phyloP scores from a whole-genome alignment of 129 eudicot genomes.

The Saposhnikovia divaricata region DNA sequence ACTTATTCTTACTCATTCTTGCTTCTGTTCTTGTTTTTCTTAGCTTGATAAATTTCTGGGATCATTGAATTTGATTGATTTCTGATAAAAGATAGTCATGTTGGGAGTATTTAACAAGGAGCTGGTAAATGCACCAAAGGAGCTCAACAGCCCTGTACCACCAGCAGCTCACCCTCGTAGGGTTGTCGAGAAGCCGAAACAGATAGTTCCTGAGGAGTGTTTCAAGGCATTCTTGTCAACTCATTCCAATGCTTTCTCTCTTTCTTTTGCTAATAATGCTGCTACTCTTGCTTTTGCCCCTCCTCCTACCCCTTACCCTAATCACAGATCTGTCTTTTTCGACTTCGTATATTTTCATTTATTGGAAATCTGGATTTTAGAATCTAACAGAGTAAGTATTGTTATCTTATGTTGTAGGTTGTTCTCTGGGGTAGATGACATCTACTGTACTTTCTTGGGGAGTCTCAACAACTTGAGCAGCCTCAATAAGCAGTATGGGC shows the following conservation, averaged over 20 bases:
- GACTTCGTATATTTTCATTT: not conserved
- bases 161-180: too few relatives aligned
- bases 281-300: conserved; percentile 56
- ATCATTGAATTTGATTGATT: not conserved
- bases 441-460: conserved; percentile 79
- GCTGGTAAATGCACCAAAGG: conserved; percentile 75
- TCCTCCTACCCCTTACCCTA: conserved; percentile 30
- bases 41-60: too few relatives aligned
- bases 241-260: conserved; percentile 45
- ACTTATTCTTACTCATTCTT: not conserved
- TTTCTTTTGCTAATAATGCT: conserved; percentile 48
- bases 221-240: conserved; percentile 44
- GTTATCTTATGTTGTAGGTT: conserved; percentile 34
- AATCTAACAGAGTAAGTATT: not conserved
- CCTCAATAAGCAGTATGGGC: conserved; percentile 80
- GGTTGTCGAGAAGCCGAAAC: not conserved
- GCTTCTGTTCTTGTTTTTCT: not conserved
- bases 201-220: conserved; percentile 27
- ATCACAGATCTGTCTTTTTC: conserved; percentile 59
- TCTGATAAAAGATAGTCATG: conserved; percentile 31
- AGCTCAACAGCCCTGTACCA: conserved; percentile 50
- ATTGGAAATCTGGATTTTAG: not conserved
- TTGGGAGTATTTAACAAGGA: conserved; percentile 86
- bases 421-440: conserved; percentile 61
- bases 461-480: conserved; percentile 54